Evolutionary conservation across 192 early-diverging fungal genomes (phyloP), one percentile per base, ranked within the genome.

Genomic region (Podila epicladia): DNA sequence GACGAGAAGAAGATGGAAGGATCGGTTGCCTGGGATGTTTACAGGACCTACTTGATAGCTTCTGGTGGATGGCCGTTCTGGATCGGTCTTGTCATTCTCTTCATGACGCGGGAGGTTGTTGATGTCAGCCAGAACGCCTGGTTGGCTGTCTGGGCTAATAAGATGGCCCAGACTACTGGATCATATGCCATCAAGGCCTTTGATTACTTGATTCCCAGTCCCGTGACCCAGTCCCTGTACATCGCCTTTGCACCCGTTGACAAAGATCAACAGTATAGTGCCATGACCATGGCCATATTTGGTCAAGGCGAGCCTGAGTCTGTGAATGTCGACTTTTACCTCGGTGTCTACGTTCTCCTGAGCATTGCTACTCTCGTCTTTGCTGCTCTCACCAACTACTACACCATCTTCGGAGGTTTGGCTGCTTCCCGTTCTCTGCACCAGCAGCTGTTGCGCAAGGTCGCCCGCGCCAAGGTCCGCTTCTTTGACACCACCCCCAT

Each of bases 401-500:
- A 80, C 59, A 75, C 85, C 13, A 86, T 78, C 62, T 65, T 65
- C 69, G 85, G 85, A 65, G 87, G 87, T 4, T 58, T 95, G 9
- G 38, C 64, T 5, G 94, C 92, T n/a, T 92, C 90, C 1, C 83
- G 82, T 4, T 71, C 64, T 0, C 60, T 95, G 58, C 94, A 95
- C 65, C 48, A 67, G 26, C 83, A 78, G 26, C 79, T 94, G 29
- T 64, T 95, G 31, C 82, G 72, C 17, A 65, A 86, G 35, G 85
- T 95, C 32, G 70, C 91, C 24, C 89, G 86, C 31, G 92, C 94
- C 4, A 91, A 91, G 72, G 86, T 96, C 37, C 89, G 92, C 26
- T 98, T 97, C 89, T 98, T 94, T 80, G 95, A 97, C 71, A 91
- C 91, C 22, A 95, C 93, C n/a, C 97, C 97, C 9, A 85, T 95